Percentiles rank a stretch among this genome's conserved stretches.
Conservation (phyloP, 768 basidiomycete genomes). For the Phlebiopsis flavidoalba region DNA sequence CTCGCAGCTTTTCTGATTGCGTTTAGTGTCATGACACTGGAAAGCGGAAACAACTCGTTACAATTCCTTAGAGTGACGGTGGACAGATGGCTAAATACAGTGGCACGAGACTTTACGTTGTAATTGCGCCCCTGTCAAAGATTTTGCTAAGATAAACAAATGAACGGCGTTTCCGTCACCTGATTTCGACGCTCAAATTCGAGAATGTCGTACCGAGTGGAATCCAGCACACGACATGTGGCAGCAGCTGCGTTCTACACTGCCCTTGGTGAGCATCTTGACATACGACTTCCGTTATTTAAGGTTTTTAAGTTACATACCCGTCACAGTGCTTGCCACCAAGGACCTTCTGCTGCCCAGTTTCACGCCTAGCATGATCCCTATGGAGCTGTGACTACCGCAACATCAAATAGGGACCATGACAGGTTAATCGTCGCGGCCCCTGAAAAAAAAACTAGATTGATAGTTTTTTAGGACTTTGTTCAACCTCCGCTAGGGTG, state of each 20-base stretch:
- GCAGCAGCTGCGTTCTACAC: slow-evolving; percentile 83
- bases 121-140: not conserved
- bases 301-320: not conserved
- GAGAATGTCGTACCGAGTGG: slow-evolving; percentile 60
- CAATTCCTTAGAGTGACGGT: slow-evolving; percentile 77
- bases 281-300: not conserved
- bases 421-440: not conserved
- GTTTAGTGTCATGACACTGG: slow-evolving; percentile 55
- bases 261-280: slow-evolving; percentile 57
- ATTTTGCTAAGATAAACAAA: slow-evolving; percentile 70
- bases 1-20: slow-evolving; percentile 51
- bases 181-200: slow-evolving; percentile 47
- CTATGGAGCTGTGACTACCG: slow-evolving; percentile 49
- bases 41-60: slow-evolving; percentile 73
- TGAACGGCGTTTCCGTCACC: slow-evolving; percentile 49
- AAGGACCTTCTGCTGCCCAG: slow-evolving; percentile 61
- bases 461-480: too few species aligned
- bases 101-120: not conserved
- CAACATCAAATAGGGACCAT: slow-evolving; percentile 29
- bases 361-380: slow-evolving; percentile 58
- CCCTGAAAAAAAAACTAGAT: too few species aligned
- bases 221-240: slow-evolving; percentile 67
- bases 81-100: not conserved
- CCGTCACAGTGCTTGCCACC: slow-evolving; percentile 60
- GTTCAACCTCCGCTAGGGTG: not conserved